A percentile compares a stretch with the other conserved stretches of the same genome.
These are phyloP conservation scores for Fusarium sp. DNA, from an alignment of 2,329 filamentous ascomycete species.

Conservation along the genomic window DNA sequence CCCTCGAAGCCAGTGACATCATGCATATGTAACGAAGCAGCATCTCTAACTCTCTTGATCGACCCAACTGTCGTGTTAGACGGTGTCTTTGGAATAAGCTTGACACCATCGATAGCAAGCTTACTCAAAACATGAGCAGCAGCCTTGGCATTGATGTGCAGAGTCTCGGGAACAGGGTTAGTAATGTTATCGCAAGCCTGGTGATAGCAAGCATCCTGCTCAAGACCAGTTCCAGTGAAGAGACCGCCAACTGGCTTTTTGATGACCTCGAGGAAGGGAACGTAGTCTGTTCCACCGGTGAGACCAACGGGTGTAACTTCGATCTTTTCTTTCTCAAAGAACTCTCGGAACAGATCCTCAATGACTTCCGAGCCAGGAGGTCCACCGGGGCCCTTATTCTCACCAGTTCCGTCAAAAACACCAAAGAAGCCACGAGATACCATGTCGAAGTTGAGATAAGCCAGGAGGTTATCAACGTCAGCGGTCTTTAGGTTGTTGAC, in stretches of 20 bases:
- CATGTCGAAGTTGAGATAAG: slow-evolving; percentile 59
- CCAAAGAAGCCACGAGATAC: slow-evolving; percentile 52
- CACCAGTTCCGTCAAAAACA: slow-evolving; percentile 51
- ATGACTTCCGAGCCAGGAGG: slow-evolving; percentile 50
- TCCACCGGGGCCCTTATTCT: slow-evolving; percentile 53
- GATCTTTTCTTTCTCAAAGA: slow-evolving; percentile 49
- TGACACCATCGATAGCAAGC: slow-evolving; percentile 38
- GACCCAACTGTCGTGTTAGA: slow-evolving; percentile 31
- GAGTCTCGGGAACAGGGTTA: slow-evolving; percentile 52
- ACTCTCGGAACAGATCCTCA: slow-evolving; percentile 50
- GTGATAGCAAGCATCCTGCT: slow-evolving; percentile 48
- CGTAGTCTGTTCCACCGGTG: slow-evolving; percentile 69
- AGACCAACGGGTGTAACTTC: slow-evolving; percentile 44
- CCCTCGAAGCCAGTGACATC: slow-evolving; percentile 17
- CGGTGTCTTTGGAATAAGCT: slow-evolving; percentile 42
- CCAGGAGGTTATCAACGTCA: slow-evolving; percentile 51
- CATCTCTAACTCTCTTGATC: slow-evolving; percentile 34
- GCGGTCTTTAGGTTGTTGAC: slow-evolving; percentile 49
- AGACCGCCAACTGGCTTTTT: slow-evolving; percentile 66
- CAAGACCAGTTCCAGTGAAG: slow-evolving; percentile 62
- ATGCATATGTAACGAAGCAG: slow-evolving; percentile 35
- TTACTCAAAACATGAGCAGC: slow-evolving; percentile 61
- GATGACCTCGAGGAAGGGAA: slow-evolving; percentile 66
- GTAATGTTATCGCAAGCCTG: slow-evolving; percentile 55
- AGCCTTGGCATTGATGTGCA: slow-evolving; percentile 48